Evolutionary conservation across 495 filamentous ascomycete genomes (phyloP).

Genomic region (Aspergillus baeticus): DNA sequence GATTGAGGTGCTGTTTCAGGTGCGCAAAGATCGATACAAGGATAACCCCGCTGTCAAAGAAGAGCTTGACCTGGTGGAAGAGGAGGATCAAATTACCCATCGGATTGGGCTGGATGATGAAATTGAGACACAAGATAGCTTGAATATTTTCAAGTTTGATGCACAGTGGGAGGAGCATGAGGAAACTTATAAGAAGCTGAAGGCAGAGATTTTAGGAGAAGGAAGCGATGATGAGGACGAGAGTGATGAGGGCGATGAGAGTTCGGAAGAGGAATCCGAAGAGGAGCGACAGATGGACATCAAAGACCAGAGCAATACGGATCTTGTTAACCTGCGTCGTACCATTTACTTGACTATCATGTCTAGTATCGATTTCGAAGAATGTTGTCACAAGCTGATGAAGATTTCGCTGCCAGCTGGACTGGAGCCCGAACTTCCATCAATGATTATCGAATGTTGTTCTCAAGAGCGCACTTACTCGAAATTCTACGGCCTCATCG

Average conservation of each 20-base stretch:
- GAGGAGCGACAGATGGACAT: slow-evolving; percentile 81
- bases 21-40: slow-evolving; percentile 94
- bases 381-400: slow-evolving; percentile 93
- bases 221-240: slow-evolving; percentile 77
- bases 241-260: slow-evolving; percentile 67
- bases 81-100: slow-evolving; percentile 97
- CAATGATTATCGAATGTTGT: slow-evolving; percentile 96
- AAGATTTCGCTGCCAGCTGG: slow-evolving; percentile 87
- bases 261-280: slow-evolving; percentile 77
- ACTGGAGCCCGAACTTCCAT: slow-evolving; percentile 83
- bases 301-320: slow-evolving; percentile 95
- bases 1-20: slow-evolving; percentile 97
- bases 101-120: slow-evolving; percentile 74
- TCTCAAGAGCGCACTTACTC: slow-evolving; percentile 93
- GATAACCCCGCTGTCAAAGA: slow-evolving; percentile 88
- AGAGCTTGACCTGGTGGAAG: slow-evolving; percentile 92
- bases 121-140: slow-evolving; percentile 74
- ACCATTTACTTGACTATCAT: slow-evolving; percentile 98
- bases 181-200: slow-evolving; percentile 81
- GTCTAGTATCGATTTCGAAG: slow-evolving; percentile 91
- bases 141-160: slow-evolving; percentile 97
- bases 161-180: slow-evolving; percentile 87
- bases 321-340: slow-evolving; percentile 87
- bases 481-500: slow-evolving; percentile 94
- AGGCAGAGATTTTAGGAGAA: slow-evolving; percentile 93